phyloP scores from a whole-genome alignment of 441 rosid genomes.

The Populus tomentosa region DNA sequence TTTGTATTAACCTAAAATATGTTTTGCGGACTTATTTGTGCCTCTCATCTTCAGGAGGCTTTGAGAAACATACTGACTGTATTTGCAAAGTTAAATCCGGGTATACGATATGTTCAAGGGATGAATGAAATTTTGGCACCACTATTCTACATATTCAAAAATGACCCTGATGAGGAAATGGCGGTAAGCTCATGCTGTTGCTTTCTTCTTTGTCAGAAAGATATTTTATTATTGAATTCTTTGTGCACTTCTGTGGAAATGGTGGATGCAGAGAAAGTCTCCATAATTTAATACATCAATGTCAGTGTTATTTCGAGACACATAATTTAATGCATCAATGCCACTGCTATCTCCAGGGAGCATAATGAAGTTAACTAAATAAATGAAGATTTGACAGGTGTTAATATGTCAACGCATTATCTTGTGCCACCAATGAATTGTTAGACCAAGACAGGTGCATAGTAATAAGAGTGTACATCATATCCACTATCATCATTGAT shows the following conservation, averaged over 20 bases:
- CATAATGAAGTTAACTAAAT: not conserved
- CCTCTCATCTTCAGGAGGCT: slow-evolving; percentile 62
- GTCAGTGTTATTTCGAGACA: not conserved
- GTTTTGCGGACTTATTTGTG: slow-evolving; percentile 22
- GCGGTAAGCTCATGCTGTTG: slow-evolving; percentile 44
- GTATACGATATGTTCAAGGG: slow-evolving; percentile 98
- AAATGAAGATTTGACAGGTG: not conserved
- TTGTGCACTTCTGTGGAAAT: not conserved
- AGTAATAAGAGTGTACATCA: not conserved
- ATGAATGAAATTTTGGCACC: slow-evolving; percentile 98
- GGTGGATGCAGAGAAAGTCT: not conserved
- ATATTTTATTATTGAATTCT: not conserved
- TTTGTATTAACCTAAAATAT: slow-evolving; percentile 2
- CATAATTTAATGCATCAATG: not conserved
- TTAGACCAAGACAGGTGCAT: not conserved
- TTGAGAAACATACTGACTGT: slow-evolving; percentile 71
- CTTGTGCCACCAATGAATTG: not conserved
- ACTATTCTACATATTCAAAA: slow-evolving; percentile 73
- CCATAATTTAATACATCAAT: not conserved
- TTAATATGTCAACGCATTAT: not conserved
- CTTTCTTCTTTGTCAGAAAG: not conserved
- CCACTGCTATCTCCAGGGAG: not conserved
- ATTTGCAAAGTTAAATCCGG: slow-evolving; percentile 95
- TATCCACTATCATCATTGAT: slow-evolving; percentile 1
- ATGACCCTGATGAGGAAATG: slow-evolving; percentile 81